Evolutionary conservation across 164 flowering plant genomes (phyloP), one percentile per base, ranked within the genome.

Genomic region (Macadamia tetraphylla): DNA sequence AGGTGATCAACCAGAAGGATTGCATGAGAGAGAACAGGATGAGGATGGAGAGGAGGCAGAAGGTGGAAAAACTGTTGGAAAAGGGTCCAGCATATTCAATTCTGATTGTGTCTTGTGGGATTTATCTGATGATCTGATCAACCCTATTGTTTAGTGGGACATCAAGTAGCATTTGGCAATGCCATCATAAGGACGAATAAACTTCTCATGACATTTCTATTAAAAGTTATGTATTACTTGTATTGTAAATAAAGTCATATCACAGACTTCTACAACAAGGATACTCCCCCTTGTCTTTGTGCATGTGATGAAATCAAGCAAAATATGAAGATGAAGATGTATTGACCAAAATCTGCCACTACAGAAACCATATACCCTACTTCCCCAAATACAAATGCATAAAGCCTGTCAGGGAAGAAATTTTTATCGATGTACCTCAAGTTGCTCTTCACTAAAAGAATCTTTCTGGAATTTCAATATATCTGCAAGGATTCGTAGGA

Each of bases 401-500:
- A 23, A 23, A 67, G 31, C 57, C 14, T 53, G 17, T 46, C 7
- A 11, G 12, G 13, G 9, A 46, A 46, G 18, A 14, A 29, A 35
- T 29, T 15, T 3, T 13, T 62, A 17, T 42, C n/a, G 14, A 60
- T 29, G 13, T 76, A 90, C 99, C 94, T 92, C 97, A 57, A 94
- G 91, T 70, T 92, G 97, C 70, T 94, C 99, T 79, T 92, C 94
- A 8, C 85, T 87, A 65, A 94, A 94, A 57, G 74, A 81, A 71
- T 89, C 91, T 76, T 90, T 92, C 67, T 94, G 99, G 44, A 90
- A 40, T 69, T 77, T 94, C 97, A 97, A 94, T 30, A 93, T 94
- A 72, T 94, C 99, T 12, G 99, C 99, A 82, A 90, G 97, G n/a
- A 97, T 94, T 46, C 97, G 81, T 1, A 97, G 86, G 75, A 94